Percentiles rank a stretch among this genome's conserved stretches.
These are phyloP conservation scores for Geotrichum australiense DNA, from an alignment of 1,139 yeast genomes.

Conservation along the genomic window DNA sequence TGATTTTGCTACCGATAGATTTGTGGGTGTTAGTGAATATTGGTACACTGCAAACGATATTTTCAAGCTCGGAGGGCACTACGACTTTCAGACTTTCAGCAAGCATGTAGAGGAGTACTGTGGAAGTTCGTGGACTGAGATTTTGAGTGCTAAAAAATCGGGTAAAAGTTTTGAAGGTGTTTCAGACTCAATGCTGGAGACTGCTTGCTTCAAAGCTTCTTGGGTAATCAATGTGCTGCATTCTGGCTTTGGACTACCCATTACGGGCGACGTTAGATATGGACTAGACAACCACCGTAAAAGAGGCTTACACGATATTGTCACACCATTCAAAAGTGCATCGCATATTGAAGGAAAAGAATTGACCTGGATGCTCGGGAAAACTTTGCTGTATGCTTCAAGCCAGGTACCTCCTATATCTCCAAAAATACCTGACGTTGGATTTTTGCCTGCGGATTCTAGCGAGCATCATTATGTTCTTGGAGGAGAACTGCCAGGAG, in stretches of 20 bases:
- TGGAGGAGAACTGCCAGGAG: conserved; percentile 18
- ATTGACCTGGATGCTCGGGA: conserved; percentile 78
- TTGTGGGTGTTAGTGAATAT: conserved; percentile 75
- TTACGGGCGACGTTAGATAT: conserved; percentile 33
- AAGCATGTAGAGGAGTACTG: conserved; percentile 45
- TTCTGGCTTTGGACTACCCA: conserved; percentile 68
- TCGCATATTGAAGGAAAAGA: conserved; percentile 57
- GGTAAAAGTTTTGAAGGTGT: conserved; percentile 32
- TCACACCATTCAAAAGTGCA: conserved; percentile 51
- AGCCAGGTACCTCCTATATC: conserved; percentile 26
- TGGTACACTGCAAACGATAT: conserved; percentile 64
- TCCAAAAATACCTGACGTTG: conserved; percentile 18
- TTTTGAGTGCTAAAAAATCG: conserved; percentile 30
- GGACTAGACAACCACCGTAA: conserved; percentile 11
- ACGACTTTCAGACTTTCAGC: conserved; percentile 40
- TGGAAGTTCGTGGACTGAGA: conserved; percentile 39
- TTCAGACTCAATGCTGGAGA: conserved; percentile 40
- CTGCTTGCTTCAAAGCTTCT: conserved; percentile 61
- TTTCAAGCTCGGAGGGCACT: conserved; percentile 36
- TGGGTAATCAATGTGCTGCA: conserved; percentile 72
- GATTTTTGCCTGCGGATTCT: conserved; percentile 19
- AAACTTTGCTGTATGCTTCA: conserved; percentile 59
- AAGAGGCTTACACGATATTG: conserved; percentile 23
- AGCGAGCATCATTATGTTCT: conserved; percentile 15
- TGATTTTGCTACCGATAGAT: conserved; percentile 56